Percentiles rank a stretch among this genome's conserved stretches.
phyloP scores from a whole-genome alignment of 2,329 filamentous ascomycete genomes.

The Arachnopeziza araneosa region DNA sequence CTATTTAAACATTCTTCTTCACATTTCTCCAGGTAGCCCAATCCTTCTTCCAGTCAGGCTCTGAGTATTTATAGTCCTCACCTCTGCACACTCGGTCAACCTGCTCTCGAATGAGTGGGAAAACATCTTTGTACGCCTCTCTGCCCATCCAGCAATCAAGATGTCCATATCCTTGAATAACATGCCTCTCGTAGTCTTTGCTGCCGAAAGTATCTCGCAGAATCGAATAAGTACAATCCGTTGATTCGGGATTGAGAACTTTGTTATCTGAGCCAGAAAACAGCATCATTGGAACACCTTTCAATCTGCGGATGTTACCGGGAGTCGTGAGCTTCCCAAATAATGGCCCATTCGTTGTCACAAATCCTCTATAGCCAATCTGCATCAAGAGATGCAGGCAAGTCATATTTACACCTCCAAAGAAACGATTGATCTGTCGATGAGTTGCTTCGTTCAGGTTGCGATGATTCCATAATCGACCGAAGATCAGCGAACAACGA shows the following conservation, averaged over 20 bases:
- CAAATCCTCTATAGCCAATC: slow-evolving; percentile 46
- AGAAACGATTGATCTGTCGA: slow-evolving; percentile 53
- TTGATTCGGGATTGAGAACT: slow-evolving; percentile 49
- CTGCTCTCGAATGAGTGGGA: slow-evolving; percentile 49
- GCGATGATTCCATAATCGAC: slow-evolving; percentile 54
- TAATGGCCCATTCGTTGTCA: slow-evolving; percentile 46
- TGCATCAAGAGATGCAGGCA: slow-evolving; percentile 51
- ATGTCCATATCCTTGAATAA: slow-evolving; percentile 54
- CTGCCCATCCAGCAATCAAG: slow-evolving; percentile 59
- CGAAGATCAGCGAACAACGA: slow-evolving; percentile 53
- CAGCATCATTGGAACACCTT: slow-evolving; percentile 49
- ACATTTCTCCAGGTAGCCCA: slow-evolving; percentile 10
- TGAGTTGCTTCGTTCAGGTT: slow-evolving; percentile 64
- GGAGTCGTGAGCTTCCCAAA: slow-evolving; percentile 43
- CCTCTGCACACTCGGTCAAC: slow-evolving; percentile 43
- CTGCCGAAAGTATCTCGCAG: slow-evolving; percentile 47
- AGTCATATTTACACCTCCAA: slow-evolving; percentile 57
- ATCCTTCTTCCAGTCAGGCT: slow-evolving; percentile 22
- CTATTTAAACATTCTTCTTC: slow-evolving; percentile 4
- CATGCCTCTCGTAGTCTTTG: slow-evolving; percentile 43
- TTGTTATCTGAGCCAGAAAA: slow-evolving; percentile 52
- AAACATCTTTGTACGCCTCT: slow-evolving; percentile 54
- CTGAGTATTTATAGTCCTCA: slow-evolving; percentile 22
- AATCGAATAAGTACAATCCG: slow-evolving; percentile 47
- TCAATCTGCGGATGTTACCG: slow-evolving; percentile 45